A percentile compares a stretch with the other conserved stretches of the same genome.
phyloP scores from a whole-genome alignment of 371 early-diverging fungal species.

The Quaeritorhiza haematococci region DNA sequence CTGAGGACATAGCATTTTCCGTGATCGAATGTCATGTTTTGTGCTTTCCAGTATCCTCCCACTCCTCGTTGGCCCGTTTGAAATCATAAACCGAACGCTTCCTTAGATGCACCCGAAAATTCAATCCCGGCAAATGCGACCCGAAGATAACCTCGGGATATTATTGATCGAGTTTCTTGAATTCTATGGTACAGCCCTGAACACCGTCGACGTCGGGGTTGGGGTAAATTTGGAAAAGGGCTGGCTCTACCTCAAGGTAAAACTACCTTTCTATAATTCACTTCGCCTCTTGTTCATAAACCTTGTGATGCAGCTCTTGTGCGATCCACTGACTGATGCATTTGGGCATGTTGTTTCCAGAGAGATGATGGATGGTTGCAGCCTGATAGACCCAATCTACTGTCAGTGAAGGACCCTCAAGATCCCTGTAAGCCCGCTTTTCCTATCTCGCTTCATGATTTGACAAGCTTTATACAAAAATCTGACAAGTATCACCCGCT shows the following conservation, averaged over 20 bases:
- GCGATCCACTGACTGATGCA: not conserved
- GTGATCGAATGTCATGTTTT: not conserved
- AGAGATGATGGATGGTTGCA: not conserved
- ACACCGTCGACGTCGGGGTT: conserved; percentile 65
- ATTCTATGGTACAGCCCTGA: conserved; percentile 83
- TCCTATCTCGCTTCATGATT: no score
- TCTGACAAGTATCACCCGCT: no score
- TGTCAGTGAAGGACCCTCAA: conserved; percentile 2
- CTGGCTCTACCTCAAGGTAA: conserved; percentile 52
- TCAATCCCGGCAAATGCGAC: conserved; percentile 55
- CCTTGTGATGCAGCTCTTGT: not conserved
- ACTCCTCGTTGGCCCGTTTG: no score
- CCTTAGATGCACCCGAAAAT: conserved; percentile 76
- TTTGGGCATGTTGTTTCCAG: not conserved
- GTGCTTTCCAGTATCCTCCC: not conserved
- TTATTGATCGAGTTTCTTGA: conserved; percentile 94
- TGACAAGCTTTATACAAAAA: no score
- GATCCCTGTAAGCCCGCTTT: no score
- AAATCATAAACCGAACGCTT: conserved; percentile 2
- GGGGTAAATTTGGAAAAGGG: conserved; percentile 40
- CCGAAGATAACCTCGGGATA: conserved; percentile 78
- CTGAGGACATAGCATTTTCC: not conserved
- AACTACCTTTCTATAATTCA: not conserved
- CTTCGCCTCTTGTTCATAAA: conserved; percentile 9
- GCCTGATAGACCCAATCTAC: not conserved